Base-by-base conservation (phyloP, 805 yeast genomes). In the Candida tibetensis region DNA sequence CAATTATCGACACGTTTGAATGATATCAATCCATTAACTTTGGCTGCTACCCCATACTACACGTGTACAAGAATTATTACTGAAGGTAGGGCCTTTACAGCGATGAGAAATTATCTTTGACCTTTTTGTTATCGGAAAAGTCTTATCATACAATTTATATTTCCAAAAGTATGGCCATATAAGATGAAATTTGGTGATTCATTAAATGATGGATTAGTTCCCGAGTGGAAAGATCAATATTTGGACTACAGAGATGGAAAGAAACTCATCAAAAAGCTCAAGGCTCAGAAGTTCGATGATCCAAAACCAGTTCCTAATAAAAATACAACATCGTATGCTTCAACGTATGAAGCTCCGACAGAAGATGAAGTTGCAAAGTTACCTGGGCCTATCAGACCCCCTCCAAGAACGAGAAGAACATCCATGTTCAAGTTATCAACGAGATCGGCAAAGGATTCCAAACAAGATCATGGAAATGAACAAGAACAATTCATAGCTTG, bases 141-240 rank as follows among this genome's bases (percentile, higher is more conserved):
- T n/a, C n/a, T n/a, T n/a, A n/a, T n/a, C n/a, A n/a, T n/a, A n/a
- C n/a, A n/a, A n/a, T n/a, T n/a, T n/a, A n/a, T n/a, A n/a, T n/a
- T n/a, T n/a, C n/a, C n/a, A n/a, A n/a, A n/a, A n/a, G n/a, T n/a
- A n/a, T n/a, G n/a, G n/a, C n/a, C n/a, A n/a, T n/a, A n/a, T n/a
- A 21, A 10, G 14, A 82, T 82, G 90, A 82, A 82, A 62, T 82
- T 82, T 54, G 82, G 81, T 9, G 82, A 79, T 45, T 77, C 84
- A 17, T 64, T 82, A 40, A 75, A 72, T 46, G 82, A 81, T 34
- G 82, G 82, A 40, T 71, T 79, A 26, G 84, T 85, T 39, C 95
- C 96, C 4, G 95, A 85, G 52, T 90, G 97, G 97, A 80, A 78
- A 52, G 82, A 79, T 37, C 81, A 81, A 52, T 90, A 90, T 54